These are phyloP conservation scores for Emergomyces africanus DNA, from an alignment of 2,329 filamentous ascomycete genomes.

Conservation along the genomic window DNA sequence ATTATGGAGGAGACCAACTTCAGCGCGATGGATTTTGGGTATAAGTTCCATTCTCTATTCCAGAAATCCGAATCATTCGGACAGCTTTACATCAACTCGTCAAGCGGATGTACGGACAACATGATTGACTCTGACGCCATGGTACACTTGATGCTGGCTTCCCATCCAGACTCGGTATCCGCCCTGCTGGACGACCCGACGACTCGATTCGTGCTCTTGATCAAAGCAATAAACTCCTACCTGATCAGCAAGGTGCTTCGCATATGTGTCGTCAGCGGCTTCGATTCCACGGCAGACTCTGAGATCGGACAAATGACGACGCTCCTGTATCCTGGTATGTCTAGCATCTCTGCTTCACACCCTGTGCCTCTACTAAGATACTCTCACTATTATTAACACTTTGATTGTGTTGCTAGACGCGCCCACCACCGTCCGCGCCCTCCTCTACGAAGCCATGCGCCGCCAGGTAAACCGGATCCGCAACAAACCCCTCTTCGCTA, in stretches of 20 bases:
- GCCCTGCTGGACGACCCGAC: conserved; percentile 13
- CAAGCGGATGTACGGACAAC: not conserved
- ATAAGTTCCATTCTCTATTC: not conserved
- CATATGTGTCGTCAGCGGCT: conserved; percentile 15
- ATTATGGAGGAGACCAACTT: not conserved
- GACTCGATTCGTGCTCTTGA: conserved; percentile 15
- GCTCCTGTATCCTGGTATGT: conserved; percentile 13
- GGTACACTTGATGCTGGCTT: not conserved
- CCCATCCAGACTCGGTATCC: not conserved
- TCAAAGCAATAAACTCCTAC: conserved; percentile 19
- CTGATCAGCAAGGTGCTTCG: conserved; percentile 15
- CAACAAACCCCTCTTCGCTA: conserved; percentile 14
- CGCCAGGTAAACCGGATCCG: conserved; percentile 12
- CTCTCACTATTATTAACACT: not conserved
- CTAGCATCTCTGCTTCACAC: not conserved
- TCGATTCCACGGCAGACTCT: conserved; percentile 12
- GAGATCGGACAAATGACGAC: conserved; percentile 14
- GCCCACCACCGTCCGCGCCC: conserved; percentile 11
- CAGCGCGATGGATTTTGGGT: not conserved
- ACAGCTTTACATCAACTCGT: not conserved
- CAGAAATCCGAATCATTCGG: not conserved
- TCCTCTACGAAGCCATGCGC: conserved; percentile 12
- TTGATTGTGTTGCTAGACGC: conserved; percentile 10
- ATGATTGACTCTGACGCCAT: not conserved
- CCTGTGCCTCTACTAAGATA: not conserved